A percentile compares a stretch with the other conserved stretches of the same genome.
Evolutionary conservation across 164 flowering plant species (phyloP).

Genomic region (Tinospora cordifolia): DNA sequence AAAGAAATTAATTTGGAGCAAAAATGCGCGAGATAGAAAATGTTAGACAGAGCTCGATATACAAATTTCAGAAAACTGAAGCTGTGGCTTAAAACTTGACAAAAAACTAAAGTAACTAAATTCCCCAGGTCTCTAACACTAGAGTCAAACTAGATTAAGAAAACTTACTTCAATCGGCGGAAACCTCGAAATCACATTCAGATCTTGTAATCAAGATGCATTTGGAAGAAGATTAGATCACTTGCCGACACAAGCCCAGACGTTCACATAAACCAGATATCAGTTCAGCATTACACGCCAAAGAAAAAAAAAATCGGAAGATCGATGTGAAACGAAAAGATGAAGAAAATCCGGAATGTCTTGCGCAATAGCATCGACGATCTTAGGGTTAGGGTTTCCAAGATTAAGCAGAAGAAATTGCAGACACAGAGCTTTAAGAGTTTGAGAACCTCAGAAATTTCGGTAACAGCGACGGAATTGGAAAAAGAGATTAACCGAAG

Average conservation of each 20-base stretch:
- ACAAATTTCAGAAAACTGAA: not conserved
- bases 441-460: not conserved
- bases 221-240: not conserved
- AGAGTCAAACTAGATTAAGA: not conserved
- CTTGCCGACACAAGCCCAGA: not conserved
- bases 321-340: slow-evolving; percentile 13
- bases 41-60: not conserved
- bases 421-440: not conserved
- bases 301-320: not conserved
- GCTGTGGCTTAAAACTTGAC: not conserved
- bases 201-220: not conserved
- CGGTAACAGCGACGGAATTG: not conserved
- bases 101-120: not conserved
- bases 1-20: too few relatives aligned
- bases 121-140: slow-evolving; percentile 3
- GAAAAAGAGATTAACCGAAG: not conserved
- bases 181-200: not conserved
- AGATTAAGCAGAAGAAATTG: not conserved
- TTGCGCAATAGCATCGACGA: not conserved
- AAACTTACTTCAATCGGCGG: not conserved
- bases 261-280: not conserved
- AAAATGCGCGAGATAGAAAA: too few relatives aligned
- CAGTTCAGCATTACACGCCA: not conserved
- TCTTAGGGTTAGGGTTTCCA: not conserved
- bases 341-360: not conserved